phyloP scores from a whole-genome alignment of 352 stramenopile genomes.

The Globisporangium emineosum region DNA sequence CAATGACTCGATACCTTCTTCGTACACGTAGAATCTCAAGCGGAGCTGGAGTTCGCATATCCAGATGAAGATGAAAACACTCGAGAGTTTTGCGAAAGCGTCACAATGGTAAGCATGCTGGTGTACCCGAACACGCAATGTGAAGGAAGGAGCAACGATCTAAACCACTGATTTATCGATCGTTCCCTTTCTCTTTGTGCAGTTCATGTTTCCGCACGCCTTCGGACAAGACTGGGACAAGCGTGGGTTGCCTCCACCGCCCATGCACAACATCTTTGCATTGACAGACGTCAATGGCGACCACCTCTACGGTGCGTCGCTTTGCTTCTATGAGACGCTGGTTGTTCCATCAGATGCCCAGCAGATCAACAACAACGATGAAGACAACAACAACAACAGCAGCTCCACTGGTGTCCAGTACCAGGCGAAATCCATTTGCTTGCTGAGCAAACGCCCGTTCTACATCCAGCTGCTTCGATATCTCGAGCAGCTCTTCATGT shows the following conservation, averaged over 20 bases:
- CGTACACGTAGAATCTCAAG: conserved; percentile 17
- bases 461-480: conserved; percentile 47
- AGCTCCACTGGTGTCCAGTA: background rate
- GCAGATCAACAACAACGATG: background rate
- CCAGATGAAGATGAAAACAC: conserved; percentile 22
- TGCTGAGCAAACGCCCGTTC: conserved; percentile 41
- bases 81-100: conserved; percentile 44
- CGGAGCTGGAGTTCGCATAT: conserved; percentile 38
- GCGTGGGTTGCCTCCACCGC: conserved; percentile 27
- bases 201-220: conserved; percentile 54
- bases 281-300: conserved; percentile 41
- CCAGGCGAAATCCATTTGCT: conserved; percentile 40
- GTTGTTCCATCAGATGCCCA: background rate
- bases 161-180: background rate
- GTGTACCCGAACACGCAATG: too few relatives aligned
- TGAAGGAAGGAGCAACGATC: background rate
- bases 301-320: conserved; percentile 42
- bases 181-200: background rate
- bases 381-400: conserved; percentile 4
- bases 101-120: conserved; percentile 34
- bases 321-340: conserved; percentile 46
- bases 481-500: conserved; percentile 46
- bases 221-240: conserved; percentile 33
- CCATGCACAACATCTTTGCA: conserved; percentile 49
- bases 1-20: background rate